Evolutionary conservation across 805 yeast species (phyloP).

Genomic region (Myxozyma monticola): DNA sequence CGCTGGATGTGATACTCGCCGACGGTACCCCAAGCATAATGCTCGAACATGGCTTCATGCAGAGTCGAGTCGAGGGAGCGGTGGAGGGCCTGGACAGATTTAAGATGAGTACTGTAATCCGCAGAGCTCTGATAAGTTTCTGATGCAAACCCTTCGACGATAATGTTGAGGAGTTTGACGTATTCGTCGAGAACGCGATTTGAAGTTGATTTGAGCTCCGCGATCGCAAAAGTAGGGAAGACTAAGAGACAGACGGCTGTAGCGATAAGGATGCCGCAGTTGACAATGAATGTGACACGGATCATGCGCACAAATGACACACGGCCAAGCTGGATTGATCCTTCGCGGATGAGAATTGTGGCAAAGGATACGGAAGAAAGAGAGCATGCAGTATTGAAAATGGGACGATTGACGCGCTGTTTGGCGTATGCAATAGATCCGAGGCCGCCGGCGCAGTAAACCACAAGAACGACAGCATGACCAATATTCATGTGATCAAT

Average conservation of each 20-base stretch:
- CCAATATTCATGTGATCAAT: conserved; percentile 42
- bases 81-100: conserved; percentile 5
- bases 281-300: conserved; percentile 58
- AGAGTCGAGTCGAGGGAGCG: conserved; percentile 43
- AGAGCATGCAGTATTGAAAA: conserved; percentile 80
- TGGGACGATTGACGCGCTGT: conserved; percentile 62
- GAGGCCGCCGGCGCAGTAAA: conserved; percentile 53
- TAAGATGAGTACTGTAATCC: not conserved
- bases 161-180: not conserved
- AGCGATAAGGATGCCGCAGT: conserved; percentile 60
- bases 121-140: not conserved
- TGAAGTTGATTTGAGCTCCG: conserved; percentile 47
- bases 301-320: conserved; percentile 57
- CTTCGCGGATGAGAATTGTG: conserved; percentile 72
- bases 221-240: conserved; percentile 63
- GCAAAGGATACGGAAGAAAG: conserved; percentile 70
- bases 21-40: conserved; percentile 55
- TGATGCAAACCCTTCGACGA: not conserved
- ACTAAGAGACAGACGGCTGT: conserved; percentile 60
- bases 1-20: conserved; percentile 49
- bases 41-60: conserved; percentile 64
- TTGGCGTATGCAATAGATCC: conserved; percentile 71
- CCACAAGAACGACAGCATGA: conserved; percentile 51
- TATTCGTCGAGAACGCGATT: not conserved
- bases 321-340: conserved; percentile 57